Base-by-base conservation (phyloP, 805 yeast species). In the Metschnikowia aberdeeniae region DNA sequence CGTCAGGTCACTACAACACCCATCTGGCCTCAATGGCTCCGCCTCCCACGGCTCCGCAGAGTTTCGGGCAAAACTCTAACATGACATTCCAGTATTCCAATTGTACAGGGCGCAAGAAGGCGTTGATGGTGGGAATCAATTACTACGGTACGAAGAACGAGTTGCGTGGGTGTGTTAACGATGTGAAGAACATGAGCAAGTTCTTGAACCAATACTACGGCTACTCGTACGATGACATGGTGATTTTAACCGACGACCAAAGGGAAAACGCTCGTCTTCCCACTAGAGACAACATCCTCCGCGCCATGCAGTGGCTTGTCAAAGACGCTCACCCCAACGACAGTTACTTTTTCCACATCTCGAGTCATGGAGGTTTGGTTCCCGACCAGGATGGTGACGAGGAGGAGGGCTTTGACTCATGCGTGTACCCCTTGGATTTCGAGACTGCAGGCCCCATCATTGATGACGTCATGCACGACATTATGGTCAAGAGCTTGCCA, bases 301-400 rank as follows among this genome's bases (percentile, higher is more conserved):
- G 82, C 35, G 96, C 89, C 3, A 84, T 86, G 86, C 81, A 76
- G 45, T 87, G 96, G 96, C 73, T 87, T 19, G 90, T 84, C 17
- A 69, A 68, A 17, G 84, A 73, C 50, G 93, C 95, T 0, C 70
- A 67, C 53, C 83, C 93, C 12, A 86, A 87, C 54, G 95, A 87
- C 64, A 78, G 89, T 7, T 63, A 87, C 40, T 82, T 88, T 55
- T 80, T 88, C 73, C 95, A 88, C 61, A 87, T 83, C 60, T 84
- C 93, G 0, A 93, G 96, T 6, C 96, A 88, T 59, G 96, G 96
- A 27, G 89, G 93, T 2, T 85, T 81, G 57, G 78, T 81, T 4
- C 64, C 70, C 38, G 95, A 87, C 61, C 58, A 67, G 29, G 79
- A 81, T 56, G 89, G 89, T 20, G 93, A 85, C 57, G 92, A 85